Conservation (phyloP, 257 asterid genomes). For the Cordia subcordata region DNA sequence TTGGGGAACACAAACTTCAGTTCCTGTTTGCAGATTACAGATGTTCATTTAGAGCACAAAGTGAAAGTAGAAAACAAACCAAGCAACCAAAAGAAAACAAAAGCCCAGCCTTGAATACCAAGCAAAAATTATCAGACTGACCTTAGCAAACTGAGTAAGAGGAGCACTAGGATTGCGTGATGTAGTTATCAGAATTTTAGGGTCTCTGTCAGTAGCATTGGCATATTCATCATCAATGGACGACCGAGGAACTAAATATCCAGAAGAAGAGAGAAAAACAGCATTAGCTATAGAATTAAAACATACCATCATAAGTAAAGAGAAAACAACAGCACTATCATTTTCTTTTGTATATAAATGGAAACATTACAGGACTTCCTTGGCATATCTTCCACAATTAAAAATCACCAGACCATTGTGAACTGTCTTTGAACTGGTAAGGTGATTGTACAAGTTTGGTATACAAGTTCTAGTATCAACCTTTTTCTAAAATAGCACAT, state of each 20-base stretch:
- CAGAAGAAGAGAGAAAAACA: conserved; percentile 2
- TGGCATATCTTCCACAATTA: too few relatives aligned
- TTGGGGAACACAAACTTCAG: conserved; percentile 83
- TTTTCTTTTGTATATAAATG: too few relatives aligned
- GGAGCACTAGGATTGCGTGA: conserved; percentile 96
- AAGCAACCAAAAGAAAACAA: neutral
- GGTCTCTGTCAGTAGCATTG: conserved; percentile 65
- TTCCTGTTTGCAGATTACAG: conserved; percentile 39
- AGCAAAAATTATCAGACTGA: conserved; percentile 12
- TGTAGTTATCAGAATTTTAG: conserved; percentile 84
- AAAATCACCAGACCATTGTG: too few relatives aligned
- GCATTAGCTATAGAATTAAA: neutral
- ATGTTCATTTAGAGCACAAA: neutral
- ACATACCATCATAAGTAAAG: too few relatives aligned
- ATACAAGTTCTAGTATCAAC: too few relatives aligned
- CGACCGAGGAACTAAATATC: conserved; percentile 61
- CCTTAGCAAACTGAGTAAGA: conserved; percentile 93
- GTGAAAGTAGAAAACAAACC: neutral
- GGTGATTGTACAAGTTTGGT: too few relatives aligned
- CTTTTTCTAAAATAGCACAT: too few relatives aligned
- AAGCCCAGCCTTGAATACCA: neutral
- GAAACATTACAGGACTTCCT: too few relatives aligned
- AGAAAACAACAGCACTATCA: too few relatives aligned
- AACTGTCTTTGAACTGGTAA: too few relatives aligned
- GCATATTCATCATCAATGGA: conserved; percentile 95